Conservation (phyloP, 2,329 filamentous ascomycete species). For the Alternaria ventricosa region DNA sequence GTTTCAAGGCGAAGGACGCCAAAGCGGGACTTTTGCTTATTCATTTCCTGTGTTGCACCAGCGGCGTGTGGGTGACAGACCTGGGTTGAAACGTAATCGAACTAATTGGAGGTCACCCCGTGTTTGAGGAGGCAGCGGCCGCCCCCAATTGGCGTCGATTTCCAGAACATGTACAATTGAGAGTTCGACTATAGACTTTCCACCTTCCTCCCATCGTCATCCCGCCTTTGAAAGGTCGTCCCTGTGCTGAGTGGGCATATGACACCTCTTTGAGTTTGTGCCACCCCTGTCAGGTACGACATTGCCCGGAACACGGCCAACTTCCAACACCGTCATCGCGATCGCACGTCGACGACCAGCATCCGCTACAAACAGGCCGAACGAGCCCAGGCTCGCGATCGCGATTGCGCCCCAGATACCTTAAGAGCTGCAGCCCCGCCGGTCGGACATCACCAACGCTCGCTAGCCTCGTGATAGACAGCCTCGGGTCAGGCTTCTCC, state of each 20-base stretch:
- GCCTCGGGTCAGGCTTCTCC: conserved; percentile 24
- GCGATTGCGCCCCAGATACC: conserved; percentile 4
- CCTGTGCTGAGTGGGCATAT: conserved; percentile 9
- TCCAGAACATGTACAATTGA: neutral
- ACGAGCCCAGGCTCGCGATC: conserved; percentile 9
- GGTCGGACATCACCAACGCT: conserved; percentile 29
- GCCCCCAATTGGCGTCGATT: conserved; percentile 30
- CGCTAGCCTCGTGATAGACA: conserved; percentile 26
- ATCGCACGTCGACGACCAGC: conserved; percentile 9
- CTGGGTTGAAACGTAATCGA: conserved; percentile 24
- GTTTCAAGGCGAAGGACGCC: conserved; percentile 21
- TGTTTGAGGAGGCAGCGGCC: conserved; percentile 27
- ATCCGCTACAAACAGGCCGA: conserved; percentile 18
- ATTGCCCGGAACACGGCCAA: conserved; percentile 15
- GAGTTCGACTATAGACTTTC: conserved; percentile 12
- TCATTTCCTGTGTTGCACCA: conserved; percentile 13
- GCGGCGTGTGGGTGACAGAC: conserved; percentile 15
- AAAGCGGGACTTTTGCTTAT: conserved; percentile 18
- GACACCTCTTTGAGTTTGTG: conserved; percentile 25
- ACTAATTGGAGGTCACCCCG: conserved; percentile 17
- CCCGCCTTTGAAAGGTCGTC: conserved; percentile 4
- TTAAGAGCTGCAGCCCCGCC: conserved; percentile 23
- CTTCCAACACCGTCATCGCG: neutral
- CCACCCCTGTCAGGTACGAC: conserved; percentile 30
- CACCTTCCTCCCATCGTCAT: conserved; percentile 14